Evolutionary conservation across 2,329 filamentous ascomycete species (phyloP).

Genomic region (Colletotrichum sp.): DNA sequence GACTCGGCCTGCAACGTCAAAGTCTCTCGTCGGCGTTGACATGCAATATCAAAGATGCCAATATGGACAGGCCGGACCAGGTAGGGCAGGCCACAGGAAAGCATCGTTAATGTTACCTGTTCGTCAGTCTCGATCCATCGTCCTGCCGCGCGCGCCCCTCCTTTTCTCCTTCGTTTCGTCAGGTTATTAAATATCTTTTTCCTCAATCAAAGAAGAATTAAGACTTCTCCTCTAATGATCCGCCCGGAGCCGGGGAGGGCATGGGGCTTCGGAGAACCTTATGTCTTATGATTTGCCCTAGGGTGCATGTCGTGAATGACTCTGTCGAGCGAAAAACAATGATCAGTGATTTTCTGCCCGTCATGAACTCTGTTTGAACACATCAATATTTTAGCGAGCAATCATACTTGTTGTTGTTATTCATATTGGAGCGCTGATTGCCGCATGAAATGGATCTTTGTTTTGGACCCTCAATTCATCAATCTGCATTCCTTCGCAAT

Average conservation of each 20-base stretch:
- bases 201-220: background rate
- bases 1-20: constrained; percentile 11
- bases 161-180: background rate
- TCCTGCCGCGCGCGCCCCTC: background rate
- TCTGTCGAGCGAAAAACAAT: background rate
- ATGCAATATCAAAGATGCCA: background rate
- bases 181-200: background rate
- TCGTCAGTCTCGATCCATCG: background rate
- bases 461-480: background rate
- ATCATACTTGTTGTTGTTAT: background rate
- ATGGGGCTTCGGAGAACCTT: background rate
- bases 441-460: background rate
- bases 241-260: background rate
- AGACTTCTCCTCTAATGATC: background rate
- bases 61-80: background rate
- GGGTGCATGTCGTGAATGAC: background rate
- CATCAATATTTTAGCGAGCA: background rate
- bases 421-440: background rate
- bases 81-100: background rate
- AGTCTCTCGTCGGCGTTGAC: background rate
- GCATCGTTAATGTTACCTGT: background rate
- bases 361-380: background rate
- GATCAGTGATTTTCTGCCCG: background rate
- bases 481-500: background rate
- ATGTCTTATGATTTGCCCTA: constrained; percentile 1